Evolutionary conservation across 2,329 filamentous ascomycete genomes (phyloP), one percentile per base, ranked within the genome.

Genomic region (Xylaria sp.): DNA sequence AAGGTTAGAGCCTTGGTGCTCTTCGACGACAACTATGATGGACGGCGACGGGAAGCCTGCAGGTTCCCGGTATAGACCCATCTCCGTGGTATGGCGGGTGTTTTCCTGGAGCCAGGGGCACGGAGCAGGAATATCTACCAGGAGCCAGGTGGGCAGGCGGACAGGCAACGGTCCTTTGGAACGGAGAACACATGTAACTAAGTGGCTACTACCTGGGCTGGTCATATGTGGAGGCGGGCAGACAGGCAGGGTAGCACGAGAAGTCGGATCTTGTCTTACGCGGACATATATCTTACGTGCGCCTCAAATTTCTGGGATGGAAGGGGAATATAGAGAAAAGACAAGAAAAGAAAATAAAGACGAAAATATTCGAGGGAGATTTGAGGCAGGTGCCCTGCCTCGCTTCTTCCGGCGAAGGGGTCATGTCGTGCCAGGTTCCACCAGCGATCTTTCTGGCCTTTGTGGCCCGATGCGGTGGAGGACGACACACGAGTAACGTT

Each of bases 361-460:
- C n/a, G n/a, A n/a, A n/a, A n/a, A n/a, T n/a, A n/a, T n/a, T 34
- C 29, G 29, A 34, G 9, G 49, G 58, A 56, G 52, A 56, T 55
- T 58, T 60, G 58, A 58, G 50, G 38, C 39, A 44, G 57, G 43
- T 52, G 48, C 50, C n/a, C 54, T 34, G 49, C 59, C 29, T 63
- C 61, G 61, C 61, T 63, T 63, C 61, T 60, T 63, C 61, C 59
- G 59, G 58, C 61, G 52, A 61, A 58, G 58, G 48, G 57, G 52
- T 39, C 40, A 57, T 59, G 59, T 47, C 24, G 61, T 63, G 44
- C 39, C 9, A 62, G 20, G 52, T 59, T 7, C 16, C 50, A 61
- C 61, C n/a, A 44, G 44, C 61, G 61, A 63, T 63, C 59, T 63
- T n/a, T 57, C 55, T 63, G 52, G 49, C 21, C 42, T 37, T 52